Evolutionary conservation across 352 stramenopile genomes (phyloP), one percentile per base, ranked within the genome.

Genomic region (Globisporangium paroecandrum): DNA sequence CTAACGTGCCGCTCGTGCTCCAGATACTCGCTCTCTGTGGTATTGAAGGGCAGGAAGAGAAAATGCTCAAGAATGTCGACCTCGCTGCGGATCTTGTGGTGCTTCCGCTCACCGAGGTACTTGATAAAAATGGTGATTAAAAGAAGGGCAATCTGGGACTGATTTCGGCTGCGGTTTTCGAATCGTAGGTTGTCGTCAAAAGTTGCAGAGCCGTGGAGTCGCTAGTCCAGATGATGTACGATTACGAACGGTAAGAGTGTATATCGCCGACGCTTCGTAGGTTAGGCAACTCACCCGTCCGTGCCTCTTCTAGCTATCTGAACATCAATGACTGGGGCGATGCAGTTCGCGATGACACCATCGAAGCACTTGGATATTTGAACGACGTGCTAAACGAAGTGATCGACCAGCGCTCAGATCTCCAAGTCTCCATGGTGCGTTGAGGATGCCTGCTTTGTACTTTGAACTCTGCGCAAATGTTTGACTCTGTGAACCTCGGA

Each of bases 291-390:
- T 32, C 29, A 27, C 38, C 18, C 20, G 18, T 0, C 47, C 36
- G 36, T 43, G 12, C 8, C 29, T 8, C 20, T 8, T 36, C 22
- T 57, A 89, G 81, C 18, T 87, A 85, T 63, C 68, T 94, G 9
- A 90, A 90, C 66, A 94, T 94, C 49, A 83, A 88, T 62, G 82
- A 89, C 58, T 94, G 86, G 86, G 83, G 82, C 6, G 85, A 91
- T 27, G 80, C 77, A 51, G 86, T 94, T 53, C 79, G 83, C 34
- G 81, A 89, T 64, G 86, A 94, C 57, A 89, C 82, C 20, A 92
- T 91, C 49, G 83, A 94, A 73, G 82, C 81, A 2, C 75, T 94
- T 43, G 78, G 78, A 0, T 85, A 79, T 41, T 63, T 94, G 2
- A 91, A 92, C 66, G 75, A 89, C 24, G 83, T 86, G 2, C 60